Conservation (phyloP, 2,329 filamentous ascomycete species). For the Atkinsonella hypoxylon region DNA sequence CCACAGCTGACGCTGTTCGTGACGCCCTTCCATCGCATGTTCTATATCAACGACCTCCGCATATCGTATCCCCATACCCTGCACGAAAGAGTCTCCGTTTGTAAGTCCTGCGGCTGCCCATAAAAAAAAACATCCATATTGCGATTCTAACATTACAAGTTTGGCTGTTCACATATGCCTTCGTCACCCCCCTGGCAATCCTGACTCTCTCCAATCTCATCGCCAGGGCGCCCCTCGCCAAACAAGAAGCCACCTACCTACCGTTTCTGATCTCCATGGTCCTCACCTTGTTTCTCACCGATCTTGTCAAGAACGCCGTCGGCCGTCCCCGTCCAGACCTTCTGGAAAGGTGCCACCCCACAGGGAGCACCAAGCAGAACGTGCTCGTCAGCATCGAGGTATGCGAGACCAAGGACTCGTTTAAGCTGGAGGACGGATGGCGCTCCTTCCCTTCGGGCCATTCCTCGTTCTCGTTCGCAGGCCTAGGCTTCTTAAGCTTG, state of each 20-base stretch:
- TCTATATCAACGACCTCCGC: constrained; percentile 71
- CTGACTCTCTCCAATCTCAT: constrained; percentile 55
- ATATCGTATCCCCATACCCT: constrained; percentile 82
- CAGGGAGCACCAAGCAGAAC: constrained; percentile 31
- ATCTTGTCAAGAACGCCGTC: constrained; percentile 81
- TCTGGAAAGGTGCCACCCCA: constrained; percentile 68
- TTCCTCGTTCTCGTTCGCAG: constrained; percentile 66
- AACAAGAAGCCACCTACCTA: constrained; percentile 75
- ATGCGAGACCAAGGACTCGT: constrained; percentile 59
- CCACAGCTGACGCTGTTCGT: constrained; percentile 28
- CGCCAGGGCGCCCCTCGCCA: constrained; percentile 54
- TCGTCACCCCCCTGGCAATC: constrained; percentile 55
- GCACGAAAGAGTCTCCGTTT: constrained; percentile 69
- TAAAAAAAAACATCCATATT: background rate
- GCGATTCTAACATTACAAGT: constrained; percentile 23
- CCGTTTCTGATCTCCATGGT: constrained; percentile 67
- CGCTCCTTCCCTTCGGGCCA: constrained; percentile 75
- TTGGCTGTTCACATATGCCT: constrained; percentile 71
- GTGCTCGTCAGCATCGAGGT: constrained; percentile 52
- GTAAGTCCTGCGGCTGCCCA: constrained; percentile 32
- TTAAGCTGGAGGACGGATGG: constrained; percentile 70
- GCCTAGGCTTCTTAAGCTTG: constrained; percentile 61
- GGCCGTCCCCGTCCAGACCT: constrained; percentile 57
- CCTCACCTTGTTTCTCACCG: constrained; percentile 72
- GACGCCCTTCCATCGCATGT: constrained; percentile 89